Evolutionary conservation across 2,329 filamentous ascomycete species (phyloP).

Genomic region (Aureobasidium sp.): DNA sequence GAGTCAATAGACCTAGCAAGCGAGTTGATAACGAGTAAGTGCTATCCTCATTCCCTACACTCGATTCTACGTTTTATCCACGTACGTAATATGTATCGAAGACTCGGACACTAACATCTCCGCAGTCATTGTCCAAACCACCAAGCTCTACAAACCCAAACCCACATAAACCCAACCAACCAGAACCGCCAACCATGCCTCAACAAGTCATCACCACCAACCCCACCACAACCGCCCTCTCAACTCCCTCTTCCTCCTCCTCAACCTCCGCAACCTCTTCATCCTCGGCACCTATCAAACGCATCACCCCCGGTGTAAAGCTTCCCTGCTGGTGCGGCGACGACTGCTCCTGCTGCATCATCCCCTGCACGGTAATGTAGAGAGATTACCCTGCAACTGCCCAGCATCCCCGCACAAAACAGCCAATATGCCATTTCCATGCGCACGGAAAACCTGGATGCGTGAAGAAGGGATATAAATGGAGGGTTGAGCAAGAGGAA

Average conservation of each 20-base stretch:
- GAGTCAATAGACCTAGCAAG: neutral
- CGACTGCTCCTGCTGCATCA: constrained; percentile 17
- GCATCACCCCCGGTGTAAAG: constrained; percentile 2
- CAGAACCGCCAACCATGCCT: neutral
- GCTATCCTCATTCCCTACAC: neutral
- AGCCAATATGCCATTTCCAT: neutral
- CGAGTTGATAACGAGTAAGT: neutral
- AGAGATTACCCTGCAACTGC: neutral
- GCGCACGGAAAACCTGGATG: neutral
- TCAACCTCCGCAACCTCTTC: neutral
- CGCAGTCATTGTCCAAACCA: neutral
- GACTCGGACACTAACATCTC: neutral
- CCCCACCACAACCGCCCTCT: neutral
- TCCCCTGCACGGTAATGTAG: constrained; percentile 18
- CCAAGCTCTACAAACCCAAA: neutral
- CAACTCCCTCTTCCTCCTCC: neutral
- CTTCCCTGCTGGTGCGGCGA: constrained; percentile 16
- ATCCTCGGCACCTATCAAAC: neutral
- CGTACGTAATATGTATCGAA: neutral
- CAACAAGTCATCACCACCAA: neutral
- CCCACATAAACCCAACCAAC: neutral
- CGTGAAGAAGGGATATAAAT: neutral
- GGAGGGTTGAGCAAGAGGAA: neutral
- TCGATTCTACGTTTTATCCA: neutral
- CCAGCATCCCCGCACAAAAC: neutral